Conservation (phyloP, 805 yeast species). For the Maudiozyma saulgeensis region DNA sequence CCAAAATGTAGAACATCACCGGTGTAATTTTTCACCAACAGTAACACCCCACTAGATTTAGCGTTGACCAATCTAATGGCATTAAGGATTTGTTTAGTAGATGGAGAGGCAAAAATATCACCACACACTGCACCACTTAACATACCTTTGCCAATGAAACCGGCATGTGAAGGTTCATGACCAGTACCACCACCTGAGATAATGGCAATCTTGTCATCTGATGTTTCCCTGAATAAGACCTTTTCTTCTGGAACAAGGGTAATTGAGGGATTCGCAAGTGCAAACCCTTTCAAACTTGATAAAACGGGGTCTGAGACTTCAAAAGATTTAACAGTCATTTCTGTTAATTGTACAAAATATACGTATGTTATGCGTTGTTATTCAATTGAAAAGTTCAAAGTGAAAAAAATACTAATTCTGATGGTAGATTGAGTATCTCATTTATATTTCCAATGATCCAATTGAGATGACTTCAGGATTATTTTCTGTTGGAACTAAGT, state of each 20-base stretch:
- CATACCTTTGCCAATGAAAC: constrained; percentile 77
- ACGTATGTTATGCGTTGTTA: too few relatives aligned
- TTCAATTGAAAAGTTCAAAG: too few relatives aligned
- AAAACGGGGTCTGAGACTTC: constrained; percentile 32
- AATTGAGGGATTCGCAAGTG: constrained; percentile 31
- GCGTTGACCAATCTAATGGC: constrained; percentile 38
- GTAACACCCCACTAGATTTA: constrained; percentile 47
- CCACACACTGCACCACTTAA: constrained; percentile 87
- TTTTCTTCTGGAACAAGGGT: constrained; percentile 32
- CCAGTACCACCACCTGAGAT: constrained; percentile 94
- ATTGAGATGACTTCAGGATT: too few relatives aligned
- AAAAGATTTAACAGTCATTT: constrained; percentile 28
- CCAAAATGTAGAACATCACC: constrained; percentile 94
- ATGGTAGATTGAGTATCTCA: too few relatives aligned
- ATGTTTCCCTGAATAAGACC: constrained; percentile 28
- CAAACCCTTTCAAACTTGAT: constrained; percentile 32
- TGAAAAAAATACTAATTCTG: too few relatives aligned
- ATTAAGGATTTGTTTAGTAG: constrained; percentile 78
- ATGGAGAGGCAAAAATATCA: constrained; percentile 86
- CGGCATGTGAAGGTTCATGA: constrained; percentile 91
- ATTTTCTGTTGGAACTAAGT: too few relatives aligned
- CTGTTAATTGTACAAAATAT: not conserved
- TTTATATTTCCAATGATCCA: too few relatives aligned
- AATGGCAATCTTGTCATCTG: constrained; percentile 50
- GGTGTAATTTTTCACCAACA: constrained; percentile 85